Conservation (phyloP, 495 filamentous ascomycete species). For the Clohesyomyces aquaticus region DNA sequence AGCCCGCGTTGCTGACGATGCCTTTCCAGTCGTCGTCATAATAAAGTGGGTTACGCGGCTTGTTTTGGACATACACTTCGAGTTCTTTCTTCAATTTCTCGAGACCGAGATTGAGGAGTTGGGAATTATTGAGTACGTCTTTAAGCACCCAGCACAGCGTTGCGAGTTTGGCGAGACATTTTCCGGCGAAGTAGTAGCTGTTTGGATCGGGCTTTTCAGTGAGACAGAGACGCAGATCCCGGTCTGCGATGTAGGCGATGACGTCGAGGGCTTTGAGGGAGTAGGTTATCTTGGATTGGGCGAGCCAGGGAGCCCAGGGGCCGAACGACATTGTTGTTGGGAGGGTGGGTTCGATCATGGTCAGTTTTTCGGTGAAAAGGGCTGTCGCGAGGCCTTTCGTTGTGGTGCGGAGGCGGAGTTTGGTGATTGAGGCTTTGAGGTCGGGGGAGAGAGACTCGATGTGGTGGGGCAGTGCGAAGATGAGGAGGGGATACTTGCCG, state of each 20-base stretch:
- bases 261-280: slow-evolving; percentile 51
- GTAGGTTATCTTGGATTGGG: slow-evolving; percentile 49
- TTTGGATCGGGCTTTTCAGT: slow-evolving; percentile 68
- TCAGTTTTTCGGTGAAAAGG: slow-evolving; percentile 77
- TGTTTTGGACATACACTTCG: slow-evolving; percentile 70
- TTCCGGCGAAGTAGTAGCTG: slow-evolving; percentile 94
- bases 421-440: slow-evolving; percentile 59
- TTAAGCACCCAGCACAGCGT: slow-evolving; percentile 67
- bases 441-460: slow-evolving; percentile 66
- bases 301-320: slow-evolving; percentile 64
- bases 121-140: slow-evolving; percentile 64
- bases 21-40: slow-evolving; percentile 75
- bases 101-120: slow-evolving; percentile 62
- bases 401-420: slow-evolving; percentile 71
- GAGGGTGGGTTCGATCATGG: slow-evolving; percentile 69
- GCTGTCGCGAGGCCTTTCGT: slow-evolving; percentile 83
- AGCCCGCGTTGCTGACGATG: slow-evolving; percentile 79
- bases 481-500: slow-evolving; percentile 67
- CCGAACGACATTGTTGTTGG: slow-evolving; percentile 73
- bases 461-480: slow-evolving; percentile 93
- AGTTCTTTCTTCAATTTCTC: slow-evolving; percentile 72
- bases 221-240: slow-evolving; percentile 75
- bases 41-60: slow-evolving; percentile 73
- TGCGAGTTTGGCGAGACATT: slow-evolving; percentile 87
- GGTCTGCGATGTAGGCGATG: slow-evolving; percentile 60